Conservation (phyloP, 805 yeast genomes). For the Torulaspora delbrueckii region DNA sequence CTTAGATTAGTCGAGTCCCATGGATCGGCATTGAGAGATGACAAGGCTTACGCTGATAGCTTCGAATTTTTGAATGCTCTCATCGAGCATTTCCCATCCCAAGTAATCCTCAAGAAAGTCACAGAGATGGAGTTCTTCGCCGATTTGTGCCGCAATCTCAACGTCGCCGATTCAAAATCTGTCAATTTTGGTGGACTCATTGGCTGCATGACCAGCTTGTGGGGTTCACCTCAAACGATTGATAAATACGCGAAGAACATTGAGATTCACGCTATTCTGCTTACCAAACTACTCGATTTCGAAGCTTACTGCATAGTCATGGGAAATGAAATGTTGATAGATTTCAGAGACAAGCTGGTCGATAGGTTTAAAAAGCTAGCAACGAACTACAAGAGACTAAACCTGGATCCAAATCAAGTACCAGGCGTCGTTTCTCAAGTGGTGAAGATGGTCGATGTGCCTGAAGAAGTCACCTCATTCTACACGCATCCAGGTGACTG, state of each 20-base stretch:
- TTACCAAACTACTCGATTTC: constrained; percentile 37
- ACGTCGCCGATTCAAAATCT: constrained; percentile 14
- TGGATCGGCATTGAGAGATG: constrained; percentile 25
- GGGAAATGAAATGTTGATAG: constrained; percentile 25
- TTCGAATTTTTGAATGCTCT: constrained; percentile 32
- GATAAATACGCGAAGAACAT: constrained; percentile 26
- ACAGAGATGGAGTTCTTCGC: constrained; percentile 33
- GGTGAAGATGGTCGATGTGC: constrained; percentile 21
- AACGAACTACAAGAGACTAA: constrained; percentile 24
- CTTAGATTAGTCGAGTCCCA: constrained; percentile 35
- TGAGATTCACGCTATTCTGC: constrained; percentile 34
- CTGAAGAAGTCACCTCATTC: constrained; percentile 23
- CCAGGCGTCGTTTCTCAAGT: constrained; percentile 30
- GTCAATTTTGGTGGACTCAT: constrained; percentile 33
- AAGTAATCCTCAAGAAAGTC: constrained; percentile 22
- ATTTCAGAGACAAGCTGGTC: constrained; percentile 33
- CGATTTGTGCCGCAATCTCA: constrained; percentile 22
- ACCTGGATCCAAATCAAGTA: constrained; percentile 26
- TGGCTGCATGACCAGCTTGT: constrained; percentile 30
- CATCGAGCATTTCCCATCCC: constrained; percentile 22
- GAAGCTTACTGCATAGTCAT: constrained; percentile 30
- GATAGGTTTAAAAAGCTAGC: constrained; percentile 26
- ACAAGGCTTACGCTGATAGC: constrained; percentile 14
- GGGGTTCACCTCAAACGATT: constrained; percentile 29
- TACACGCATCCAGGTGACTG: constrained; percentile 33